Evolutionary conservation across 2,329 filamentous ascomycete species (phyloP).

Genomic region (Aspergillus sp.): DNA sequence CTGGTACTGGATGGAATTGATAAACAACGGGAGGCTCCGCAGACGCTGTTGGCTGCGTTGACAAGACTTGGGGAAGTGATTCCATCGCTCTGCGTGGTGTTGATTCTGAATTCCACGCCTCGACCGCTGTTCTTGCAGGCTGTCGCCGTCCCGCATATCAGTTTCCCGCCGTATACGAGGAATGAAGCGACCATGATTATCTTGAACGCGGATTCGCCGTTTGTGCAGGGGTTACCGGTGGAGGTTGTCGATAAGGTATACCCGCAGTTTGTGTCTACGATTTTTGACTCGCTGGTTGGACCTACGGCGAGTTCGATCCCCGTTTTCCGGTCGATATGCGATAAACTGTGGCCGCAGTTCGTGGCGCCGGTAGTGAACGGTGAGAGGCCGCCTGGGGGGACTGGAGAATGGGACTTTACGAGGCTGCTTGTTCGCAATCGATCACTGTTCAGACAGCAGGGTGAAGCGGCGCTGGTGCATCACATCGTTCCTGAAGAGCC

Average conservation of each 20-base stretch:
- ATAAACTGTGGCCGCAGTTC: conserved; percentile 78
- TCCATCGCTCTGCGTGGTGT: conserved; percentile 66
- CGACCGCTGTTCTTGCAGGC: conserved; percentile 63
- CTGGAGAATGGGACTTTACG: conserved; percentile 69
- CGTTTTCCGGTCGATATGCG: conserved; percentile 62
- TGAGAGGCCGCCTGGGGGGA: conserved; percentile 40
- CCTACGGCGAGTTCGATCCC: conserved; percentile 74
- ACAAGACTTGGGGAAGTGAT: conserved; percentile 76
- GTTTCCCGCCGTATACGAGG: conserved; percentile 80
- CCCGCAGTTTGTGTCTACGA: conserved; percentile 68
- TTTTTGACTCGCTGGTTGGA: conserved; percentile 80
- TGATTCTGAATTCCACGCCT: conserved; percentile 65
- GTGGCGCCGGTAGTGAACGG: conserved; percentile 68
- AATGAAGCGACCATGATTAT: conserved; percentile 72
- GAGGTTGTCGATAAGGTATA: conserved; percentile 33
- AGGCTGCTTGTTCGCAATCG: conserved; percentile 60
- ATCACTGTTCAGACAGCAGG: conserved; percentile 39
- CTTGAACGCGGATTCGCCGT: conserved; percentile 45
- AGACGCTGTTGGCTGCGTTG: conserved; percentile 72
- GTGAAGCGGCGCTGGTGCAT: conserved; percentile 39
- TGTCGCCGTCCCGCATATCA: conserved; percentile 65
- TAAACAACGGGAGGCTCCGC: conserved; percentile 68
- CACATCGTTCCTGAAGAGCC: conserved; percentile 30
- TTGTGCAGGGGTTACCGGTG: conserved; percentile 23
- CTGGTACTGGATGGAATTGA: conserved; percentile 86